phyloP scores from a whole-genome alignment of 306 rosid genomes.

The Corylus americana region DNA sequence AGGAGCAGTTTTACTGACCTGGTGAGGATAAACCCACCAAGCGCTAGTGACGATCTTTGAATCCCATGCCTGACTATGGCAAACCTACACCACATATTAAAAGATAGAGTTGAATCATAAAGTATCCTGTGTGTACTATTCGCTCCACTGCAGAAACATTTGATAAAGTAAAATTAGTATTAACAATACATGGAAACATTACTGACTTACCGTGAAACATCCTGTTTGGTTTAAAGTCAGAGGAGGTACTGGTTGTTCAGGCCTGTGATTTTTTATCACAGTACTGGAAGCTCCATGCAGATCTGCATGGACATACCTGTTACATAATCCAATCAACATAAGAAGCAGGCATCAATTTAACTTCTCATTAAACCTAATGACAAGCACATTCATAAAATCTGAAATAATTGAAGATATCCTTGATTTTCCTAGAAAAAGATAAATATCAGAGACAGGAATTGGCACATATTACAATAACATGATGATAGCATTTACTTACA shows the following conservation, averaged over 20 bases:
- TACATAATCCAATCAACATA: constrained; percentile 33
- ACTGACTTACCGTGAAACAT: constrained; percentile 77
- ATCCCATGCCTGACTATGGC: constrained; percentile 99
- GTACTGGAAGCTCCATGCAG: constrained; percentile 98
- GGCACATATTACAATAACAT: not conserved
- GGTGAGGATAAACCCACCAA: constrained; percentile 99
- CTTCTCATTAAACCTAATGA: constrained; percentile 13
- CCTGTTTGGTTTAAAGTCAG: constrained; percentile 95
- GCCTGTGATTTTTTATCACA: constrained; percentile 87
- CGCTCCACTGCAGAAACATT: constrained; percentile 32
- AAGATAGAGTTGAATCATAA: constrained; percentile 9
- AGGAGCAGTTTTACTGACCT: constrained; percentile 99
- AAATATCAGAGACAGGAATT: not conserved
- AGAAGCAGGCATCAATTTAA: constrained; percentile 33
- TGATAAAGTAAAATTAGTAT: constrained; percentile 21
- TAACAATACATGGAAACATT: constrained; percentile 18
- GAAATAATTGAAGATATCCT: not conserved
- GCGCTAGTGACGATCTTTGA: constrained; percentile 99
- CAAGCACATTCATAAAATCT: constrained; percentile 1
- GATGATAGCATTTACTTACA: constrained; percentile 65
- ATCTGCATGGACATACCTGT: constrained; percentile 93
- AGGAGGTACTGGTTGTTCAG: constrained; percentile 86
- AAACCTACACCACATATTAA: constrained; percentile 61
- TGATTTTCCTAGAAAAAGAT: not conserved
- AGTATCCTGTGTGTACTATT: constrained; percentile 18